These are phyloP conservation scores for Microglena sp. DNA, from an alignment of 139 green algal species.

Conservation along the genomic window DNA sequence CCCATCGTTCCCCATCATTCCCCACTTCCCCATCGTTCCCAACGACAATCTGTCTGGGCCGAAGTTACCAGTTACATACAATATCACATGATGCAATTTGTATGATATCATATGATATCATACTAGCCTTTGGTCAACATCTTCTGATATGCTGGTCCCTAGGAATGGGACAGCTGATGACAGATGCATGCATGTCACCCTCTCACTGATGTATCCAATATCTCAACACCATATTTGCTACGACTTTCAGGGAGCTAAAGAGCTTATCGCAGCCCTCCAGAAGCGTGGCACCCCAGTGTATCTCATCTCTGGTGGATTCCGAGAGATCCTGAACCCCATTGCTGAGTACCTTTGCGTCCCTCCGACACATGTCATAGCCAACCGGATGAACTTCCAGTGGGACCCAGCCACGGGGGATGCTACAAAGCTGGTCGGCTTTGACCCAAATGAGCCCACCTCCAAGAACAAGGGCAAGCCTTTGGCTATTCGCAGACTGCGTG, in stretches of 20 bases:
- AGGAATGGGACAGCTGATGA: no score
- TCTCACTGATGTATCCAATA: no score
- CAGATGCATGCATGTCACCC: no score
- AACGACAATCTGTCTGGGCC: no score
- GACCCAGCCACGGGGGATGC: constrained; percentile 12
- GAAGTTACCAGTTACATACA: no score
- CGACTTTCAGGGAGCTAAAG: constrained; percentile 29
- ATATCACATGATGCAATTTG: no score
- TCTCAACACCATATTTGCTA: no score
- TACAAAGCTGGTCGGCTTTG: constrained; percentile 57
- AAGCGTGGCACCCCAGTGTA: constrained; percentile 51
- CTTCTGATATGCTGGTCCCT: no score
- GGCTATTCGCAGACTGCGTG: constrained; percentile 38
- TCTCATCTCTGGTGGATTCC: constrained; percentile 62
- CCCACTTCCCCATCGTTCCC: no score
- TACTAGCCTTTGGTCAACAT: no score
- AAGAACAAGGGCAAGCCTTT: constrained; percentile 52
- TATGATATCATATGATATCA: no score
- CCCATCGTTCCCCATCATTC: no score
- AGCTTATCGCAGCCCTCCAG: constrained; percentile 49
- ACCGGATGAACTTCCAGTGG: constrained; percentile 70
- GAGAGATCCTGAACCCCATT: constrained; percentile 2
- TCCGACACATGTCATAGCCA: constrained; percentile 54
- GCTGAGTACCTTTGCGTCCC: constrained; percentile 42
- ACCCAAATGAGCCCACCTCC: constrained; percentile 45